phyloP scores from a whole-genome alignment of 1,284 basidiomycete genomes.

The Phlebopus sp. region DNA sequence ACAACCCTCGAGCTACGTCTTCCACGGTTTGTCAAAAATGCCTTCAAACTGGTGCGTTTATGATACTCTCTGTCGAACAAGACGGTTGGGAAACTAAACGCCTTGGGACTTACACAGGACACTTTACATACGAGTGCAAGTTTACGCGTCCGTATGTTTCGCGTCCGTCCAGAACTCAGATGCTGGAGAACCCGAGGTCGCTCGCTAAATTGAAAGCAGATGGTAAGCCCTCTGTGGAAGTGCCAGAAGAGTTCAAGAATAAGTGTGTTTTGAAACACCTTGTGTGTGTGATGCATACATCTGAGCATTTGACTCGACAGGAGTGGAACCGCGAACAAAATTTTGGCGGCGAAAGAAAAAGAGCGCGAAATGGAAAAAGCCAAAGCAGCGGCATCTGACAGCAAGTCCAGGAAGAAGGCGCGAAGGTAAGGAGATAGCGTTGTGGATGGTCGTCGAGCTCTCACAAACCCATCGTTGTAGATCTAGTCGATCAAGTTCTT shows the following conservation, averaged over 20 bases:
- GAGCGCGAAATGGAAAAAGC: constrained; percentile 46
- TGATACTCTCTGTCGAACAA: background rate
- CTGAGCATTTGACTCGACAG: constrained; percentile 36
- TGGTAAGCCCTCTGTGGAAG: constrained; percentile 67
- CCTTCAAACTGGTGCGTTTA: constrained; percentile 52
- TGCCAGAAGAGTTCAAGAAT: constrained; percentile 78
- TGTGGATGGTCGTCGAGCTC: background rate
- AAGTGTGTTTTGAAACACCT: constrained; percentile 46
- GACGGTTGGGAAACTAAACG: background rate
- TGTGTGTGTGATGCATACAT: background rate
- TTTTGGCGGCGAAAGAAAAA: constrained; percentile 71
- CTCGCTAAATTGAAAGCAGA: constrained; percentile 63
- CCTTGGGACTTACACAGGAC: constrained; percentile 45
- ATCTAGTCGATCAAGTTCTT: constrained; percentile 18
- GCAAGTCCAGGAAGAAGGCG: constrained; percentile 45
- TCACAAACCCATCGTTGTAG: constrained; percentile 11
- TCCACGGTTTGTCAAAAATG: constrained; percentile 80
- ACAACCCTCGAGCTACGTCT: constrained; percentile 56
- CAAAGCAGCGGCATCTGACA: constrained; percentile 34
- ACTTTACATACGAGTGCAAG: constrained; percentile 81
- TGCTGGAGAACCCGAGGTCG: constrained; percentile 67
- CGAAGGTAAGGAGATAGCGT: constrained; percentile 42
- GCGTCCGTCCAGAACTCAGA: constrained; percentile 72
- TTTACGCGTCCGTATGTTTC: constrained; percentile 67
- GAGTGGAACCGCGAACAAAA: constrained; percentile 68